These are phyloP conservation scores for Camellia oleifera DNA, from an alignment of 179 eudicot genomes.

Conservation along the genomic window DNA sequence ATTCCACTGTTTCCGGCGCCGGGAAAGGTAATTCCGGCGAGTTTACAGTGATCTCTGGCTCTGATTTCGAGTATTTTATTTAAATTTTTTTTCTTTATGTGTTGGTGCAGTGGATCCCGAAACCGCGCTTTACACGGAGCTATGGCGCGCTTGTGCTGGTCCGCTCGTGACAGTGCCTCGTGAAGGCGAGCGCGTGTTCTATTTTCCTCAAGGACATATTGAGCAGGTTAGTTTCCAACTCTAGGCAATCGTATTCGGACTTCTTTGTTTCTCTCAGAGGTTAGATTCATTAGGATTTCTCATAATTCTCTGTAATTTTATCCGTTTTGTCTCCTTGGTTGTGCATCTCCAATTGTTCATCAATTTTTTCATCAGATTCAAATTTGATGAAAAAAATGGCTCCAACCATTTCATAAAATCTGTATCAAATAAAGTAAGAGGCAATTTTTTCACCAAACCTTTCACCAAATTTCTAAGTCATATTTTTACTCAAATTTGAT, in stretches of 20 bases:
- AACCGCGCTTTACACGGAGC: slow-evolving; percentile 73
- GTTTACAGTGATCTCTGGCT: slow-evolving; percentile 9
- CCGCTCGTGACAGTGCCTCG: slow-evolving; percentile 92
- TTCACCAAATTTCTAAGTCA: too few species aligned
- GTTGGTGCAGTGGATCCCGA: slow-evolving; percentile 60
- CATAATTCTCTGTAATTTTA: background rate
- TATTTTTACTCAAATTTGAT: too few species aligned
- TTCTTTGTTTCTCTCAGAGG: background rate
- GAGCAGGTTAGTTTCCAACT: slow-evolving; percentile 62
- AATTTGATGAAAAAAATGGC: too few species aligned
- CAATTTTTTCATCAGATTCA: too few species aligned
- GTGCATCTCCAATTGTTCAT: too few species aligned
- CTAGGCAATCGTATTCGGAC: background rate
- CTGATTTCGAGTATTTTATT: background rate
- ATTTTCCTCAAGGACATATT: slow-evolving; percentile 97
- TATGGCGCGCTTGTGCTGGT: slow-evolving; percentile 98
- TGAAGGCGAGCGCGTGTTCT: slow-evolving; percentile 64
- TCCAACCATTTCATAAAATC: too few species aligned
- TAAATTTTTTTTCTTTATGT: background rate
- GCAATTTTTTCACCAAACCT: too few species aligned
- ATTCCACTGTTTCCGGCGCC: slow-evolving; percentile 17
- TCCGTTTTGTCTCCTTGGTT: background rate
- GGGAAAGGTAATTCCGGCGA: slow-evolving; percentile 38
- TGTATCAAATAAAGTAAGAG: too few species aligned
- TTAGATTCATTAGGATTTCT: background rate